These are phyloP conservation scores for Aureobasidium sp. DNA, from an alignment of 2,329 filamentous ascomycete genomes.

Conservation along the genomic window DNA sequence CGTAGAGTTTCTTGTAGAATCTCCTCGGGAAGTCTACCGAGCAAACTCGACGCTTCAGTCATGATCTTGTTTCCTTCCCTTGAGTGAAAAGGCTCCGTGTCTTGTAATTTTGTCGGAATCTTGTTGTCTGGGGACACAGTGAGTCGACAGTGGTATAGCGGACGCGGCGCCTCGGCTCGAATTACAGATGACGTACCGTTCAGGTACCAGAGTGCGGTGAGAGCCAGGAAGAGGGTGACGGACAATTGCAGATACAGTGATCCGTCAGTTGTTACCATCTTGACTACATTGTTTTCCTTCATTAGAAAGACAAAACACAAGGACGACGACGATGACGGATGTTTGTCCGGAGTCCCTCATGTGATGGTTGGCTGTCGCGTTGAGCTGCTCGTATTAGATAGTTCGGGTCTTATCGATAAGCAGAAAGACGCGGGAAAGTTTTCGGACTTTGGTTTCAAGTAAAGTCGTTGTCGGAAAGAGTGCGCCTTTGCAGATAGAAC, in stretches of 20 bases:
- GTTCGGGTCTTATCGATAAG: neutral
- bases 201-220: neutral
- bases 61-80: neutral
- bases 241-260: neutral
- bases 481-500: neutral
- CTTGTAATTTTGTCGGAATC: neutral
- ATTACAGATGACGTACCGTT: neutral
- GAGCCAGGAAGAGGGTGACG: neutral
- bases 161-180: neutral
- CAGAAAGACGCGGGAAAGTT: neutral
- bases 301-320: neutral
- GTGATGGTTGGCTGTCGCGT: neutral
- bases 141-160: neutral
- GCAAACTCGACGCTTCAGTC: neutral
- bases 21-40: constrained; percentile 33
- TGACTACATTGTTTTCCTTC: neutral
- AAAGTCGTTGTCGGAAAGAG: neutral
- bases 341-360: neutral
- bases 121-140: neutral
- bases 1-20: constrained; percentile 35
- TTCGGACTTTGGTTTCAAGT: neutral
- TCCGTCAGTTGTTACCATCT: neutral
- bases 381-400: neutral
- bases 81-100: neutral
- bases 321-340: neutral